These are phyloP conservation scores for Hyaloscypha bicolor DNA, from an alignment of 495 filamentous ascomycete species.

Conservation along the genomic window DNA sequence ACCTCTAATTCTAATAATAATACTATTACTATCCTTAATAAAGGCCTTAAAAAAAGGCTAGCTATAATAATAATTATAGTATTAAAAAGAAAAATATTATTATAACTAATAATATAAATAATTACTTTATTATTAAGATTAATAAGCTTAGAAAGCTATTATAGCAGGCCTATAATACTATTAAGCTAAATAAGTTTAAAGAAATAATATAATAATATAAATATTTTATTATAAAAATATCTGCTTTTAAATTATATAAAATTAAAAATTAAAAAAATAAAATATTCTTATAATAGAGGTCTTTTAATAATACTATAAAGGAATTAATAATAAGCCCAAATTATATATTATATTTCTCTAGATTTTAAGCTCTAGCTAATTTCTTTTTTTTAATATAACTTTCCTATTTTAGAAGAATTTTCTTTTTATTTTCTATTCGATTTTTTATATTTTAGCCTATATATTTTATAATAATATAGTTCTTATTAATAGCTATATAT, in stretches of 20 bases:
- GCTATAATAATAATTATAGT: constrained; percentile 20
- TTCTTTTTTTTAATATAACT: constrained; percentile 22
- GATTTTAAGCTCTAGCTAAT: constrained; percentile 18
- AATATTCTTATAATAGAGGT: too few species aligned
- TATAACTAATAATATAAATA: constrained; percentile 17
- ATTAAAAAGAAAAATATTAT: constrained; percentile 14
- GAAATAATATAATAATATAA: constrained; percentile 22
- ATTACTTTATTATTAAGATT: too few species aligned
- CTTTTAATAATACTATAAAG: too few species aligned
- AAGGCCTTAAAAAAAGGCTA: background rate
- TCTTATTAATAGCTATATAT: constrained; percentile 26
- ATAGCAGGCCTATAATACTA: constrained; percentile 9
- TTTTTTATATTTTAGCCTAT: constrained; percentile 27
- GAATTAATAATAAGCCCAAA: constrained; percentile 39
- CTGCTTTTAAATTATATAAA: too few species aligned
- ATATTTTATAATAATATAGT: constrained; percentile 27
- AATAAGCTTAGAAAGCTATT: constrained; percentile 10
- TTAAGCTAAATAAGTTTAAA: constrained; percentile 18
- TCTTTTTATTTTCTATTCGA: constrained; percentile 31
- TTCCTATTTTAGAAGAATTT: constrained; percentile 29
- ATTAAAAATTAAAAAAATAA: too few species aligned
- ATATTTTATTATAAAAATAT: constrained; percentile 29
- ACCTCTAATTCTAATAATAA: background rate
- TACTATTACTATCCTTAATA: background rate
- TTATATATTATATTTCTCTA: constrained; percentile 31